These are phyloP conservation scores for Caryocar brasiliense DNA, from an alignment of 441 rosid genomes.

Conservation along the genomic window DNA sequence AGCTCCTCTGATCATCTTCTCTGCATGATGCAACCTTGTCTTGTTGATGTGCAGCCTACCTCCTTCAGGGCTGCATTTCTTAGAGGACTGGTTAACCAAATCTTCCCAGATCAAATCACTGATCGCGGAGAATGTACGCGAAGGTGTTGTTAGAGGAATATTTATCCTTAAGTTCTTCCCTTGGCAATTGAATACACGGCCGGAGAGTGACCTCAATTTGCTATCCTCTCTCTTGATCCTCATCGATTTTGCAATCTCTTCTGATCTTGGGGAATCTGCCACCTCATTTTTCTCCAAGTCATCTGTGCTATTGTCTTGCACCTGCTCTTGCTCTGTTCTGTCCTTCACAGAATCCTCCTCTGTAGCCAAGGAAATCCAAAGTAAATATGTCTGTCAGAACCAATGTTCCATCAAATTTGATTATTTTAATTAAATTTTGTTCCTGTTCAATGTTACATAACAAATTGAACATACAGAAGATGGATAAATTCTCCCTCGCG, in stretches of 20 bases:
- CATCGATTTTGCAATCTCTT: conserved; percentile 33
- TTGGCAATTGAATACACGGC: conserved; percentile 47
- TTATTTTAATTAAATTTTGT: too few relatives aligned
- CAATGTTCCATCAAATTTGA: too few relatives aligned
- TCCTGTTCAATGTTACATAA: too few relatives aligned
- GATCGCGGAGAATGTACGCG: conserved; percentile 72
- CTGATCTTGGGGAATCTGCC: conserved; percentile 38
- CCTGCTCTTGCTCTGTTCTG: conserved; percentile 54
- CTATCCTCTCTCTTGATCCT: conserved; percentile 40
- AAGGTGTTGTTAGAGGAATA: conserved; percentile 77
- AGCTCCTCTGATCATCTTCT: conserved; percentile 91
- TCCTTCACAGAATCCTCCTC: conserved; percentile 57
- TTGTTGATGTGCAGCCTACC: conserved; percentile 56
- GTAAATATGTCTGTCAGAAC: too few relatives aligned
- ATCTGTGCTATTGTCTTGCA: conserved; percentile 32
- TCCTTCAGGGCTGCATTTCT: conserved; percentile 47
- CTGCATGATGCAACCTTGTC: conserved; percentile 65
- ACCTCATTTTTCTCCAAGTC: conserved; percentile 29
- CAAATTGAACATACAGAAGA: too few relatives aligned
- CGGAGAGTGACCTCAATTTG: conserved; percentile 36
- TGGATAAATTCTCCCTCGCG: too few relatives aligned
- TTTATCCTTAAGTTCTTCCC: conserved; percentile 74
- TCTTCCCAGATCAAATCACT: conserved; percentile 68
- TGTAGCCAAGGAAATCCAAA: conserved; percentile 22
- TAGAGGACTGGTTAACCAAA: conserved; percentile 53